phyloP scores from a whole-genome alignment of 2,329 filamentous ascomycete genomes.

The Diaporthe sp. region DNA sequence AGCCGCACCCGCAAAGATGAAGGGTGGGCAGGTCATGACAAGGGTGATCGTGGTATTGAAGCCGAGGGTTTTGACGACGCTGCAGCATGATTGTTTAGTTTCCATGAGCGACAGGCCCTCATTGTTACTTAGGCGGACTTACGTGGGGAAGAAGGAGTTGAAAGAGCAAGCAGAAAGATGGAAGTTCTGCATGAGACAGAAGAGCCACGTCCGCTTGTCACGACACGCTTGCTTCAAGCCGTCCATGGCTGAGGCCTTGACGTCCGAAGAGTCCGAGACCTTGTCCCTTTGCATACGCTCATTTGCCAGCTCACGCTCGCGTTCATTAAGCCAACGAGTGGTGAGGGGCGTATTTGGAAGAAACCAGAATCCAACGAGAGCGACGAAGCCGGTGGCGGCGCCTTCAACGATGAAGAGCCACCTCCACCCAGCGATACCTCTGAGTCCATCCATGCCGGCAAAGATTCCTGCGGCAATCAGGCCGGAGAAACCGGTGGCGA shows the following conservation, averaged over 20 bases:
- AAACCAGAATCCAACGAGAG: constrained; percentile 42
- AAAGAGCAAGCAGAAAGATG: constrained; percentile 53
- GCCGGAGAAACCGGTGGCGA: constrained; percentile 77
- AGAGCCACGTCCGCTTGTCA: constrained; percentile 28
- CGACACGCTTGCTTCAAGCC: constrained; percentile 16
- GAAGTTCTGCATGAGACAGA: constrained; percentile 37
- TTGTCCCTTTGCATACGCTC: constrained; percentile 22
- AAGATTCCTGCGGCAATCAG: constrained; percentile 75
- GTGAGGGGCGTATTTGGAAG: constrained; percentile 28
- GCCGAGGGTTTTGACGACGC: constrained; percentile 55
- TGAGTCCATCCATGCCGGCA: constrained; percentile 60
- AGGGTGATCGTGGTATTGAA: constrained; percentile 56
- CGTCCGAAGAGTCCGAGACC: constrained; percentile 14
- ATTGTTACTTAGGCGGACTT: neutral
- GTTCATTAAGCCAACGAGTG: constrained; percentile 23
- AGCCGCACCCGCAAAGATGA: constrained; percentile 57
- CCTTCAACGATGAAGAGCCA: constrained; percentile 50
- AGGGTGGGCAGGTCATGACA: constrained; percentile 59
- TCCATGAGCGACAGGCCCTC: neutral
- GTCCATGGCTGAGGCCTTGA: constrained; percentile 19
- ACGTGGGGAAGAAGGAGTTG: constrained; percentile 47
- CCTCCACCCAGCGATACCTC: constrained; percentile 54
- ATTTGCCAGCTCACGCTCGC: constrained; percentile 30
- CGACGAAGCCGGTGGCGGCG: constrained; percentile 46
- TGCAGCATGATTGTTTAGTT: neutral